Conservation (phyloP, 345 rosid genomes). For the Heritiera littoralis region DNA sequence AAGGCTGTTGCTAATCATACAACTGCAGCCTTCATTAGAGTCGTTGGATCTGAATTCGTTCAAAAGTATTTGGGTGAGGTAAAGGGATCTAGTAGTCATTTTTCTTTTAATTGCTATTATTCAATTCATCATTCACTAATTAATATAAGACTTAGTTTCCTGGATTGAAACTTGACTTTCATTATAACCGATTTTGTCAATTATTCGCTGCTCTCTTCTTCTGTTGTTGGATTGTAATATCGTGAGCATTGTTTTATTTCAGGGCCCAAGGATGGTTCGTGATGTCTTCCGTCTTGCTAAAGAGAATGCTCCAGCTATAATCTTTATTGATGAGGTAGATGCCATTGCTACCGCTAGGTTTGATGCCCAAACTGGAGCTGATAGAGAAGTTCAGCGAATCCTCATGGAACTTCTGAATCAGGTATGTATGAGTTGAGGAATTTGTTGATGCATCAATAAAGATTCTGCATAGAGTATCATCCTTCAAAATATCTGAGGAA, state of each 20-base stretch:
- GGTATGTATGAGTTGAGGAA: slow-evolving; percentile 35
- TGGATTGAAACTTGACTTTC: neutral
- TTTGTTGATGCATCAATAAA: neutral
- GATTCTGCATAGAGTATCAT: neutral
- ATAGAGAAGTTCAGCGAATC: slow-evolving; percentile 96
- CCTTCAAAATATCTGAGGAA: neutral
- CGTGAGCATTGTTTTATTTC: slow-evolving; percentile 17
- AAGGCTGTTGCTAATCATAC: slow-evolving; percentile 98
- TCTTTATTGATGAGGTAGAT: slow-evolving; percentile 96
- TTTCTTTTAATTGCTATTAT: neutral
- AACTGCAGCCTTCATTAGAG: slow-evolving; percentile 96
- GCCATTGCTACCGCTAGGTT: slow-evolving; percentile 99
- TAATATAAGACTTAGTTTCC: neutral
- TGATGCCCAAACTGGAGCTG: slow-evolving; percentile 99
- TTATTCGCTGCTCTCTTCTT: neutral
- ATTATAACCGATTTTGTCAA: neutral
- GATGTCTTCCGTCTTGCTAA: slow-evolving; percentile 98
- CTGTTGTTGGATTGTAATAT: slow-evolving; percentile 10
- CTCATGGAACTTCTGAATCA: slow-evolving; percentile 97
- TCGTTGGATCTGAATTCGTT: slow-evolving; percentile 98
- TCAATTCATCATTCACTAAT: neutral
- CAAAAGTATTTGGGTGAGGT: slow-evolving; percentile 99
- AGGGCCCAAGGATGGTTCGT: slow-evolving; percentile 99
- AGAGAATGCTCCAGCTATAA: slow-evolving; percentile 98
- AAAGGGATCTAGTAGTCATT: slow-evolving; percentile 11